phyloP scores from a whole-genome alignment of 768 basidiomycete species.

The Postia placenta region DNA sequence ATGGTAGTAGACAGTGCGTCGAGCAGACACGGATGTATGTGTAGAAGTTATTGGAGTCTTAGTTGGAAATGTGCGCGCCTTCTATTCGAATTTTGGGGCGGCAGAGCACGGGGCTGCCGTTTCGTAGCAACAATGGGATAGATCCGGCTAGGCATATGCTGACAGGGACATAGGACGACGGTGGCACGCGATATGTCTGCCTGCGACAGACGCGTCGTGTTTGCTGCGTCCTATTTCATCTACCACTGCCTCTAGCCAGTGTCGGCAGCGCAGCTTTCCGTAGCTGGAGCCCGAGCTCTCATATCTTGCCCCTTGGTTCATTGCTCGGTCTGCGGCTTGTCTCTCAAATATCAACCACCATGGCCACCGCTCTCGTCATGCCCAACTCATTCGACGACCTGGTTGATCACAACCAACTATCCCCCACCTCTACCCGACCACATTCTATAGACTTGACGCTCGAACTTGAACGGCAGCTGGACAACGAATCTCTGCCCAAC shows the following conservation, averaged over 20 bases:
- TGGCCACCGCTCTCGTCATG: slow-evolving; percentile 20
- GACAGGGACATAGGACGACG: background rate
- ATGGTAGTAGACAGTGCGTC: slow-evolving; percentile 2
- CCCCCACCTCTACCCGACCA: slow-evolving; percentile 24
- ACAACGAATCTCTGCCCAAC: slow-evolving; percentile 53
- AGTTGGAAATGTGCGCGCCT: too few species aligned
- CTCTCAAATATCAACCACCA: slow-evolving; percentile 3
- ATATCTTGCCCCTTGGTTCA: background rate
- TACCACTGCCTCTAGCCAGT: slow-evolving; percentile 3
- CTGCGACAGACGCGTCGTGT: background rate
- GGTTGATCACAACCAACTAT: slow-evolving; percentile 7
- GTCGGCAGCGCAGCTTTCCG: background rate
- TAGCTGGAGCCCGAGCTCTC: background rate
- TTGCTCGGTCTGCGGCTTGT: background rate
- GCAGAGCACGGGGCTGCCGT: too few species aligned
- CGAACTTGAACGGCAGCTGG: slow-evolving; percentile 73
- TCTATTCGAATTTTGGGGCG: too few species aligned
- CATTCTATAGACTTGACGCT: slow-evolving; percentile 72
- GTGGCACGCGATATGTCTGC: background rate
- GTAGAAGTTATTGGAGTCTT: background rate
- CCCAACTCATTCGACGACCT: slow-evolving; percentile 20
- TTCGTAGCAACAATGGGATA: background rate
- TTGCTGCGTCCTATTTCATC: background rate
- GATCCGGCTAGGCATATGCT: background rate
- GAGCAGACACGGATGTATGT: slow-evolving; percentile 4